Evolutionary conservation across 2,329 filamentous ascomycete species (phyloP).

Genomic region (Sclerotinia glacialis): DNA sequence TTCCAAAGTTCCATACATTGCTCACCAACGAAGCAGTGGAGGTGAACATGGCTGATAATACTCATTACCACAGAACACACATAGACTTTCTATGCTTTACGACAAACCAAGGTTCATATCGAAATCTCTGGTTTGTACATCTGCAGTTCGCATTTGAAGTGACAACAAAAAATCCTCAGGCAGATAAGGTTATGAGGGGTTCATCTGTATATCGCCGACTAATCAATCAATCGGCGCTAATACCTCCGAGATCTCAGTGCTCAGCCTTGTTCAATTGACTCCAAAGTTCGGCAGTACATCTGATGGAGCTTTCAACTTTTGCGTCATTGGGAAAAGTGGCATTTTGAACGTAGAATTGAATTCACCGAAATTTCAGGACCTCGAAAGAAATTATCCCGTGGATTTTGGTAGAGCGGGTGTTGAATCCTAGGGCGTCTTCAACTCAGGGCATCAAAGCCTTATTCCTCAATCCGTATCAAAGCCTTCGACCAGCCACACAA

Average conservation of each 20-base stretch:
- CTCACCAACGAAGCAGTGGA: not conserved
- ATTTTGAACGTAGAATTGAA: not conserved
- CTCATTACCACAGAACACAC: not conserved
- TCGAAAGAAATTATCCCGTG: not conserved
- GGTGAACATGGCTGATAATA: not conserved
- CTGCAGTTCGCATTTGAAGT: not conserved
- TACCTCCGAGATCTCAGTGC: not conserved
- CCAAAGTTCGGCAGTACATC: not conserved
- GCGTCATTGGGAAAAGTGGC: not conserved
- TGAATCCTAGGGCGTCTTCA: not conserved
- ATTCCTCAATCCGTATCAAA: not conserved
- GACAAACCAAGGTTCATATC: not conserved
- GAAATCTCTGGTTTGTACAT: not conserved
- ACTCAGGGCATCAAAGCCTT: not conserved
- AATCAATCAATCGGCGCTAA: slow-evolving; percentile 5
- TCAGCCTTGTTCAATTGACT: slow-evolving; percentile 4
- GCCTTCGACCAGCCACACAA: not conserved
- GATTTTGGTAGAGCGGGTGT: not conserved
- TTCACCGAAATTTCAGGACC: not conserved
- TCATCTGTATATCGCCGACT: not conserved
- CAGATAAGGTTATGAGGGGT: not conserved
- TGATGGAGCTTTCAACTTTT: not conserved
- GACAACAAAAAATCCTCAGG: not conserved
- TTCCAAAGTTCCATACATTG: too few species aligned
- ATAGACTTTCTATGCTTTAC: not conserved